Conservation (phyloP, 1,284 basidiomycete genomes). For the Volvariella surrecta region DNA sequence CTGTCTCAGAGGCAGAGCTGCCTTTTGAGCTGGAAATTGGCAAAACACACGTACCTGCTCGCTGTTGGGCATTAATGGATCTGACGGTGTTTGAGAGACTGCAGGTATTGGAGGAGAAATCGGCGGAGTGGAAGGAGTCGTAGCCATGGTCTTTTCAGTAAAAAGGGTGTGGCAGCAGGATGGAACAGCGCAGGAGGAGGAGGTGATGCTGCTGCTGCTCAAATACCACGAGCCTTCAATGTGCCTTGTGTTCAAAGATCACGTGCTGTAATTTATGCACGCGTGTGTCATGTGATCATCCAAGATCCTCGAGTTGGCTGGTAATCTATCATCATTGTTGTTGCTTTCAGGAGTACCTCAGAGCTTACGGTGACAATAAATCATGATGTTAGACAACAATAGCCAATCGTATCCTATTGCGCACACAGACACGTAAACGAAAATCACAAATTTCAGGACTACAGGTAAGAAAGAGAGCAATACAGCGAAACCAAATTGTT, state of each 20-base stretch:
- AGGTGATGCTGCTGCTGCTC: constrained; percentile 1
- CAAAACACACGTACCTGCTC: constrained; percentile 27
- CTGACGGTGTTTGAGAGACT: constrained; percentile 13
- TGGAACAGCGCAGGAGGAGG: constrained; percentile 8
- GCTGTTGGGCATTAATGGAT: constrained; percentile 26
- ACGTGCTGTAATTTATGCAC: constrained; percentile 13
- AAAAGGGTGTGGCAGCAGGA: neutral
- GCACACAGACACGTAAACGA: too few species aligned
- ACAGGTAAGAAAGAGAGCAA: too few species aligned
- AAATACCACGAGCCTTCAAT: neutral
- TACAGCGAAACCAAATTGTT: too few species aligned
- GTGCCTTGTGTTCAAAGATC: constrained; percentile 15
- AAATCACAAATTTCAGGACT: too few species aligned
- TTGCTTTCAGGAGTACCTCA: too few species aligned
- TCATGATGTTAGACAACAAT: too few species aligned
- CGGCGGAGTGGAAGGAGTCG: constrained; percentile 20
- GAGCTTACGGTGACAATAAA: too few species aligned
- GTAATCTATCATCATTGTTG: too few species aligned
- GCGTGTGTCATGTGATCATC: constrained; percentile 12
- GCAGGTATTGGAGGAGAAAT: constrained; percentile 28
- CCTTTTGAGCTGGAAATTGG: constrained; percentile 5
- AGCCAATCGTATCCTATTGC: too few species aligned
- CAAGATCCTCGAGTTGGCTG: too few species aligned
- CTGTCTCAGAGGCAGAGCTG: too few species aligned
- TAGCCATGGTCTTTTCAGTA: constrained; percentile 12